Evolutionary conservation across 2,329 filamentous ascomycete species (phyloP).

Genomic region (Tolypocladium ophioglossoides): DNA sequence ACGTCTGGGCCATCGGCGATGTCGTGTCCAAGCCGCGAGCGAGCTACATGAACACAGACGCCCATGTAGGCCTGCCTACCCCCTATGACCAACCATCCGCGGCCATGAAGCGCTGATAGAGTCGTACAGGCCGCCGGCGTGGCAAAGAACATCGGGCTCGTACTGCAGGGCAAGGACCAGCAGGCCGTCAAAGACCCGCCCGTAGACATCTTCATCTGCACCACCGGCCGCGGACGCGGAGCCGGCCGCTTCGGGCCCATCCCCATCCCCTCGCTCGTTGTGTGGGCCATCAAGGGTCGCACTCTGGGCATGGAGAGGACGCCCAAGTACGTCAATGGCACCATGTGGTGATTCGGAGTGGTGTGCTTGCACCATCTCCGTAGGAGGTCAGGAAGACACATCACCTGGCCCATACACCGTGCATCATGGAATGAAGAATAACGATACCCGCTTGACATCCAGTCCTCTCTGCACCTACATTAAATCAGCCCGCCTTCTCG

Average conservation of each 20-base stretch:
- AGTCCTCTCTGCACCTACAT: neutral
- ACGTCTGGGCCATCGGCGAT: slow-evolving; percentile 45
- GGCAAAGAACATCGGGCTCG: slow-evolving; percentile 41
- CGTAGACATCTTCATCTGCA: slow-evolving; percentile 36
- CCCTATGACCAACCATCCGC: neutral
- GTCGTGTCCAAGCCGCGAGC: slow-evolving; percentile 40
- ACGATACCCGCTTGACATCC: slow-evolving; percentile 1
- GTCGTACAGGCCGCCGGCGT: slow-evolving; percentile 33
- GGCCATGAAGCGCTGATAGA: neutral
- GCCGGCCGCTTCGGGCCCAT: slow-evolving; percentile 36
- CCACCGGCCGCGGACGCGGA: slow-evolving; percentile 38
- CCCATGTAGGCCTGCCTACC: slow-evolving; percentile 28
- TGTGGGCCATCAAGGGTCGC: slow-evolving; percentile 41
- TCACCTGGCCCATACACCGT: neutral
- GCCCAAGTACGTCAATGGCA: slow-evolving; percentile 36
- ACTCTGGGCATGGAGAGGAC: slow-evolving; percentile 35
- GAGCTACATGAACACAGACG: slow-evolving; percentile 50
- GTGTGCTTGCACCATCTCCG: neutral
- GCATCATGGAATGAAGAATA: neutral
- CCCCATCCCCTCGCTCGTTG: slow-evolving; percentile 38
- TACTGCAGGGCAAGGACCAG: slow-evolving; percentile 32
- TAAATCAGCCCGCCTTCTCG: slow-evolving; percentile 55
- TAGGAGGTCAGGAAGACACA: neutral
- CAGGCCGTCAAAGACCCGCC: slow-evolving; percentile 33
- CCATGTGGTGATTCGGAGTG: slow-evolving; percentile 26